These are phyloP conservation scores for Entomortierella lignicola DNA, from an alignment of 192 early-diverging fungal genomes.

Conservation along the genomic window DNA sequence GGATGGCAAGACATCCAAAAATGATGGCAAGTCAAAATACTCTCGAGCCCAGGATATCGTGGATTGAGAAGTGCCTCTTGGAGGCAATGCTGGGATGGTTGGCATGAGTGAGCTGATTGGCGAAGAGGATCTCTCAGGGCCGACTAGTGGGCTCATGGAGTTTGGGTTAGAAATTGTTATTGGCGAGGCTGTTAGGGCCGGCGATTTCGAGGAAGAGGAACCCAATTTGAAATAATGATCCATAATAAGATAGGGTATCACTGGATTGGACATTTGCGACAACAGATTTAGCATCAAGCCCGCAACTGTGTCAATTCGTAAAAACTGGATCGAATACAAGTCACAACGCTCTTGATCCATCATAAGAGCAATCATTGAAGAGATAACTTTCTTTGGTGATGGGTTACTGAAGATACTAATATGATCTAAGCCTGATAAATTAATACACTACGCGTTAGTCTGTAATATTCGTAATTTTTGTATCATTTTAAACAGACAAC, in stretches of 20 bases:
- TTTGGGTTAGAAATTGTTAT: not conserved
- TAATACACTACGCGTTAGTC: not conserved
- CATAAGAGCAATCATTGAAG: conserved; percentile 42
- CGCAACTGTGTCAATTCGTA: conserved; percentile 44
- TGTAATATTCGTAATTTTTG: not conserved
- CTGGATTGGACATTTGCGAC: conserved; percentile 51
- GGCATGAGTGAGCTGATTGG: conserved; percentile 12
- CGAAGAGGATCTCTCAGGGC: not conserved
- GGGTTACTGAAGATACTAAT: conserved; percentile 35
- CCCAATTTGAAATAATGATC: conserved; percentile 30
- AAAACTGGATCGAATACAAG: conserved; percentile 34
- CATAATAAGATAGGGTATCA: conserved; percentile 43
- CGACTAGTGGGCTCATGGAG: not conserved
- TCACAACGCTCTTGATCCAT: conserved; percentile 34
- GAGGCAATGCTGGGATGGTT: conserved; percentile 11
- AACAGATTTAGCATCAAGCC: conserved; percentile 42
- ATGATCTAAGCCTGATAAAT: conserved; percentile 20
- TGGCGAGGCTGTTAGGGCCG: not conserved
- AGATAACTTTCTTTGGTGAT: conserved; percentile 47
- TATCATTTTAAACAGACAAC: conserved; percentile 14
- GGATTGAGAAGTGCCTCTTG: not conserved
- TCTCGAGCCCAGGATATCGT: conserved; percentile 31
- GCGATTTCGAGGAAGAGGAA: not conserved
- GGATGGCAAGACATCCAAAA: conserved; percentile 19
- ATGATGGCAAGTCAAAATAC: conserved; percentile 30